These are phyloP conservation scores for Penicillium herquei DNA, from an alignment of 495 filamentous ascomycete species.

Conservation along the genomic window DNA sequence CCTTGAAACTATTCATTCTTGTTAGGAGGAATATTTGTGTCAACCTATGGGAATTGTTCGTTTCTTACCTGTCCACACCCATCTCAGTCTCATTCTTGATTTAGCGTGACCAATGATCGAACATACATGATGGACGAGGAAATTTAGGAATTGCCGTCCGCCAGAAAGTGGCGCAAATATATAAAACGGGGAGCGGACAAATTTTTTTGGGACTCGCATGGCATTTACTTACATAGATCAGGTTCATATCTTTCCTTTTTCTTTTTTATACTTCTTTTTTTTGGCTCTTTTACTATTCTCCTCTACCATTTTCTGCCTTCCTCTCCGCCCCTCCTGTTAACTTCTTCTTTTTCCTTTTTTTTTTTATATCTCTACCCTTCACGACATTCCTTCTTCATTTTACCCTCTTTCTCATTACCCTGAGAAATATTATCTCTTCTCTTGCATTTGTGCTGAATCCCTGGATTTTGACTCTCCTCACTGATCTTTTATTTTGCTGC, in stretches of 20 bases:
- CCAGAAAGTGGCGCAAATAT: conserved; percentile 44
- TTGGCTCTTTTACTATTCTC: conserved; percentile 7
- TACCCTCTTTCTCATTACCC: conserved; percentile 12
- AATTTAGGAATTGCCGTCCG: conserved; percentile 40
- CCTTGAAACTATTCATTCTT: conserved; percentile 28
- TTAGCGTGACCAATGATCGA: conserved; percentile 53
- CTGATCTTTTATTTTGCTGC: conserved; percentile 26
- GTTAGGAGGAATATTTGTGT: conserved; percentile 14
- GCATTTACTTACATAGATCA: conserved; percentile 47
- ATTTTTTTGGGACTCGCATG: conserved; percentile 45
- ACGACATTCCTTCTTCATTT: conserved; percentile 20
- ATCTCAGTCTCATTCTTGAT: conserved; percentile 43
- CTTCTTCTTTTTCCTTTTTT: conserved; percentile 14
- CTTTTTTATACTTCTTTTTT: conserved; percentile 8
- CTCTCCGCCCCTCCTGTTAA: background rate
- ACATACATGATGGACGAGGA: conserved; percentile 49
- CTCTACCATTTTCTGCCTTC: conserved; percentile 14
- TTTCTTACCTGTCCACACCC: conserved; percentile 27
- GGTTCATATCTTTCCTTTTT: conserved; percentile 40
- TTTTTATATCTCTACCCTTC: conserved; percentile 12
- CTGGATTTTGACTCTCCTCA: conserved; percentile 17
- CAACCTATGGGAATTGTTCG: conserved; percentile 26
- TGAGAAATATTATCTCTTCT: conserved; percentile 8
- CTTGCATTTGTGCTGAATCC: conserved; percentile 23
- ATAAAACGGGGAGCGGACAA: conserved; percentile 47